Percentiles rank a stretch among this genome's conserved stretches.
These are phyloP conservation scores for Dactylellina drechsleri DNA, from an alignment of 2,329 filamentous ascomycete species.

Conservation along the genomic window DNA sequence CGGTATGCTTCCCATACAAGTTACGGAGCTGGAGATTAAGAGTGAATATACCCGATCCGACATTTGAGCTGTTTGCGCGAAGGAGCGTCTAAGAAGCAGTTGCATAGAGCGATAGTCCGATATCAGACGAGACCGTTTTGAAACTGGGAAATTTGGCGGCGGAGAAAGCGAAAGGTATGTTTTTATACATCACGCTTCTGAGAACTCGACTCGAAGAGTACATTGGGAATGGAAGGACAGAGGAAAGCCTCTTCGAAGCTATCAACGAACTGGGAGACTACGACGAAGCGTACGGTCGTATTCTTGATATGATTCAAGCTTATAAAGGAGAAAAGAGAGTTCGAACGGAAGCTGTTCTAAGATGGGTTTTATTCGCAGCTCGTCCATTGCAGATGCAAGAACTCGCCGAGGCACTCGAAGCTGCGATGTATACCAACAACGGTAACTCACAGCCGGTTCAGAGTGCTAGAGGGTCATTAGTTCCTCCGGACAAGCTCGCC, in stretches of 20 bases:
- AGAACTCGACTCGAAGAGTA: conserved; percentile 33
- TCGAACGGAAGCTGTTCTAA: conserved; percentile 40
- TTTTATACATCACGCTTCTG: conserved; percentile 45
- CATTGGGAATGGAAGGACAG: conserved; percentile 21
- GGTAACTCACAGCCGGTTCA: conserved; percentile 7
- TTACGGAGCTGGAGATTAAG: conserved; percentile 41
- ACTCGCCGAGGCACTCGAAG: conserved; percentile 37
- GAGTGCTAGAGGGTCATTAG: conserved; percentile 20
- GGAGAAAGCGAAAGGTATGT: conserved; percentile 48
- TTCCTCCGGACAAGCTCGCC: conserved; percentile 27
- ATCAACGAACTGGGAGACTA: conserved; percentile 33
- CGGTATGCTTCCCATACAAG: not conserved
- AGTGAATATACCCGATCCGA: conserved; percentile 39
- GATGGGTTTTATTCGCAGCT: conserved; percentile 53
- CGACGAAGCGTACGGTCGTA: conserved; percentile 45
- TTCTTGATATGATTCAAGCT: conserved; percentile 37
- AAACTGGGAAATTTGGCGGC: conserved; percentile 28
- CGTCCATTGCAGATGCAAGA: conserved; percentile 51
- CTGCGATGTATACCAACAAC: conserved; percentile 27
- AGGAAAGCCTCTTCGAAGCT: conserved; percentile 32
- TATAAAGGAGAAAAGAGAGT: conserved; percentile 29
- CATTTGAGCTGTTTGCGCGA: conserved; percentile 39
- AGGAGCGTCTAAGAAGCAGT: conserved; percentile 29
- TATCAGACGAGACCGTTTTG: conserved; percentile 26
- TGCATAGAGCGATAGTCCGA: conserved; percentile 29